Evolutionary conservation across 2,329 filamentous ascomycete species (phyloP), one percentile per base, ranked within the genome.

Genomic region (Pestalotiopsis sp.): DNA sequence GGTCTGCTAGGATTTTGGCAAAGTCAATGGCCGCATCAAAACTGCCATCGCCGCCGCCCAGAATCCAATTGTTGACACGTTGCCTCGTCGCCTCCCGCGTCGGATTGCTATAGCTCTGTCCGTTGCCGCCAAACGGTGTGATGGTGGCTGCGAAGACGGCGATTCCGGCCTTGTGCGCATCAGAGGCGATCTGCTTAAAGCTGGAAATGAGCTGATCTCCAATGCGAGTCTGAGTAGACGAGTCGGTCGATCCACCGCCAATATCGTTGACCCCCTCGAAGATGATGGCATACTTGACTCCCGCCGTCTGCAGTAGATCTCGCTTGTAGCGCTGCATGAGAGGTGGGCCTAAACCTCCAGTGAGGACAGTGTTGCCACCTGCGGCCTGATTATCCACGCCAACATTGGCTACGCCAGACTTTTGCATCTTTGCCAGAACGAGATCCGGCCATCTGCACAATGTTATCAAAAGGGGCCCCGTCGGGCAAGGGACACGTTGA

Each of bases 181-280:
- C 83, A 1, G 80, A 79, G 2, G 84, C 83, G 39, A 92, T 89
- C 71, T 90, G 87, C 68, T 82, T 78, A 74, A 87, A 92, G 0
- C 88, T 87, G n/a, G 81, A 80, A 45, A 88, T 86, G 2, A 92
- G 78, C 2, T 78, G 74, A 66, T 85, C 83, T 14, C 84, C 87
- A 11, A 90, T 79, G 3, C 77, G 74, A 3, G 78, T 77, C 73
- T 91, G 89, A 0, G 84, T 82, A 1, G 75, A 77, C 1, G 79
- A 61, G 25, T 85, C 85, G 0, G 84, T 73, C 2, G 79, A 78
- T 0, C 83, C 85, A 1, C 78, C 80, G 3, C 90, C 90, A 68
- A 93, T 91, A 74, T 92, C 90, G 74, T 92, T 92, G 36, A 92
- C 89, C 23, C 90, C 90, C 76, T 91, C 88, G 75, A 91, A 92